These are phyloP conservation scores for Bruguiera gymnorhiza DNA, from an alignment of 345 rosid genomes.

Conservation along the genomic window DNA sequence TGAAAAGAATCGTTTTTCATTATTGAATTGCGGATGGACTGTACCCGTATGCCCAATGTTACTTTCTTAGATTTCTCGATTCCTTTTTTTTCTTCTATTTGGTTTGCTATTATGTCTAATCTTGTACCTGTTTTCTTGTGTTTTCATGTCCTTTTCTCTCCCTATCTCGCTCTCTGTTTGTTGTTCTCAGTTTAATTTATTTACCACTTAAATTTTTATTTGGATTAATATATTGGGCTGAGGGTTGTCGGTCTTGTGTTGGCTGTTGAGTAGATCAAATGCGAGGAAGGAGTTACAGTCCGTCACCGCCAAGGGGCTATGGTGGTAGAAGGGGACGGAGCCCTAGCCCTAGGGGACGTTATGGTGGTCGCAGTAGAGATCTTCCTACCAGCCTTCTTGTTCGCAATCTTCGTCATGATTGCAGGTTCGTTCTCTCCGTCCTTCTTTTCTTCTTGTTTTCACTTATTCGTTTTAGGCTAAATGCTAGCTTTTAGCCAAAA, in stretches of 20 bases:
- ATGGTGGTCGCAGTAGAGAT: constrained; percentile 52
- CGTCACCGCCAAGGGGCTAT: constrained; percentile 74
- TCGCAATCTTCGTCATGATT: constrained; percentile 77
- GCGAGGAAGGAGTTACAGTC: constrained; percentile 95
- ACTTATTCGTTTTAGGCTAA: neutral
- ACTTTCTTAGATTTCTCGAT: no score
- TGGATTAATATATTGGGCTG: neutral
- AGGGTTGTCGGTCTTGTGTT: neutral
- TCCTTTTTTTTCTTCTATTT: neutral
- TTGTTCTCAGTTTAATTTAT: no score
- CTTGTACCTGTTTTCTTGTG: neutral
- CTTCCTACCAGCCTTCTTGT: constrained; percentile 86
- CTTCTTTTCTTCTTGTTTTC: neutral
- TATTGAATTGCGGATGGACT: no score
- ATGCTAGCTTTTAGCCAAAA: no score
- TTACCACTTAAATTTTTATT: neutral
- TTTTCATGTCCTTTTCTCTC: neutral
- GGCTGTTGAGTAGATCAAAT: constrained; percentile 27
- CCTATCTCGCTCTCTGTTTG: no score
- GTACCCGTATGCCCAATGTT: no score
- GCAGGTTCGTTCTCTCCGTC: constrained; percentile 46
- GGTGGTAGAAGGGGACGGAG: constrained; percentile 58
- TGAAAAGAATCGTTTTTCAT: no score
- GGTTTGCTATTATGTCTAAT: neutral
- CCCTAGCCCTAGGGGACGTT: constrained; percentile 64